Conservation (phyloP, 1,139 yeast species). For the Pichia sp. region DNA sequence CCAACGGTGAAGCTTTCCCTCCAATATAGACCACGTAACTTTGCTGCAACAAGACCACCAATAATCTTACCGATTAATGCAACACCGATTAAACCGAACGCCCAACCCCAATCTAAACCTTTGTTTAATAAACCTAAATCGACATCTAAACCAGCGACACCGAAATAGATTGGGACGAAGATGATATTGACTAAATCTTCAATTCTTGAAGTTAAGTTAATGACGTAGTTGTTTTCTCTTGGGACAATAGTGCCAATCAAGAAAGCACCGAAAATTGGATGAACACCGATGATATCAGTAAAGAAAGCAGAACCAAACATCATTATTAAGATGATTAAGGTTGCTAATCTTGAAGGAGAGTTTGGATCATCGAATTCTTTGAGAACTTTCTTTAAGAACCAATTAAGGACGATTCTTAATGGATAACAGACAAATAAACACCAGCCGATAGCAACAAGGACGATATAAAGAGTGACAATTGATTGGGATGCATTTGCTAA, state of each 20-base stretch:
- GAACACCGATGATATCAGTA: conserved; percentile 77
- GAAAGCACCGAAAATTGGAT: conserved; percentile 72
- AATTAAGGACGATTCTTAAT: conserved; percentile 47
- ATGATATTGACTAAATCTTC: conserved; percentile 74
- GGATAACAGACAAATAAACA: conserved; percentile 57
- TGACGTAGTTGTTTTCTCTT: conserved; percentile 69
- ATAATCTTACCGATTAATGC: conserved; percentile 65
- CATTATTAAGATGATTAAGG: conserved; percentile 47
- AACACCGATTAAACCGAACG: conserved; percentile 59
- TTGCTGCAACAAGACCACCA: conserved; percentile 68
- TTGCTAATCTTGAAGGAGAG: conserved; percentile 66
- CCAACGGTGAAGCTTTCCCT: conserved; percentile 76
- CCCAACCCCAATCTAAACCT: conserved; percentile 78
- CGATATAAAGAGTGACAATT: conserved; percentile 64
- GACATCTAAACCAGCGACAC: conserved; percentile 71
- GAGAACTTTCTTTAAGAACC: conserved; percentile 35
- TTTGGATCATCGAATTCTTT: conserved; percentile 48
- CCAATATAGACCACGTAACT: conserved; percentile 59
- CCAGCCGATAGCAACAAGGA: conserved; percentile 68
- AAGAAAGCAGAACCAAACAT: conserved; percentile 69
- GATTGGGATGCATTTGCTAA: conserved; percentile 67
- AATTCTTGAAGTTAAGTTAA: conserved; percentile 65
- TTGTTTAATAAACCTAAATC: conserved; percentile 59
- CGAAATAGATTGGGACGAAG: conserved; percentile 74
- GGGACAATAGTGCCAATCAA: conserved; percentile 78